These are phyloP conservation scores for Rhodocollybia butyracea DNA, from an alignment of 768 basidiomycete genomes.

Conservation along the genomic window DNA sequence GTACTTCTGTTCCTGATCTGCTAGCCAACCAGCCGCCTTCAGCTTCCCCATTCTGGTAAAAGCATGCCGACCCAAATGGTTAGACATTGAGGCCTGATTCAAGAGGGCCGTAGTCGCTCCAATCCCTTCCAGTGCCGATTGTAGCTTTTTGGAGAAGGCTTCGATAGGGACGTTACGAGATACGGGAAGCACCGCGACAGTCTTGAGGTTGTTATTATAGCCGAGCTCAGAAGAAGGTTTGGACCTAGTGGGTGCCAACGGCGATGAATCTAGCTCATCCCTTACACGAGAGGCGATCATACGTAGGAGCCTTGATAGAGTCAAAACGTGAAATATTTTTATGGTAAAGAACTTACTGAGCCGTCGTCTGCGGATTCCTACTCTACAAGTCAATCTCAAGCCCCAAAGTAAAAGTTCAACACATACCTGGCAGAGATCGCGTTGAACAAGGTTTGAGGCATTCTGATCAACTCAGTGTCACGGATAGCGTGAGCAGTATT, in stretches of 20 bases:
- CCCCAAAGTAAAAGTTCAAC: neutral
- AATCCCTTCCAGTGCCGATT: slow-evolving; percentile 83
- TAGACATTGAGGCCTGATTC: slow-evolving; percentile 90
- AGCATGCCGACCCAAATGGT: slow-evolving; percentile 90
- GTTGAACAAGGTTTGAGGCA: slow-evolving; percentile 97
- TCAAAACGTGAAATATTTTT: neutral
- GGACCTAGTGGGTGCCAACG: slow-evolving; percentile 47
- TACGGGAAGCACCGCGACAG: slow-evolving; percentile 87
- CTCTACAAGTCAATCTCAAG: neutral
- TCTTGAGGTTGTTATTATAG: slow-evolving; percentile 89
- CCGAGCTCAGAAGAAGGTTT: slow-evolving; percentile 54
- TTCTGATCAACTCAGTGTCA: slow-evolving; percentile 93
- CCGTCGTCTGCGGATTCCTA: slow-evolving; percentile 83
- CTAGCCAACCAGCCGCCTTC: slow-evolving; percentile 91
- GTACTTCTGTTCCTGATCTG: slow-evolving; percentile 92
- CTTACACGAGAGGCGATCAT: slow-evolving; percentile 93
- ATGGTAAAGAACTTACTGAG: slow-evolving; percentile 50
- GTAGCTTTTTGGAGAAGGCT: slow-evolving; percentile 86
- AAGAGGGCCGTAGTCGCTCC: slow-evolving; percentile 93
- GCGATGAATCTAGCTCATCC: slow-evolving; percentile 70
- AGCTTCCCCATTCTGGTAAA: slow-evolving; percentile 97
- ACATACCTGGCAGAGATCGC: slow-evolving; percentile 84
- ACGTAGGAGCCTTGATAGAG: slow-evolving; percentile 55
- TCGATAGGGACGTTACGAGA: slow-evolving; percentile 87
- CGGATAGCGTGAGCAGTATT: slow-evolving; percentile 97